A percentile compares a stretch with the other conserved stretches of the same genome.
phyloP scores from a whole-genome alignment of 2,329 filamentous ascomycete genomes.

The Diplodia corticola region DNA sequence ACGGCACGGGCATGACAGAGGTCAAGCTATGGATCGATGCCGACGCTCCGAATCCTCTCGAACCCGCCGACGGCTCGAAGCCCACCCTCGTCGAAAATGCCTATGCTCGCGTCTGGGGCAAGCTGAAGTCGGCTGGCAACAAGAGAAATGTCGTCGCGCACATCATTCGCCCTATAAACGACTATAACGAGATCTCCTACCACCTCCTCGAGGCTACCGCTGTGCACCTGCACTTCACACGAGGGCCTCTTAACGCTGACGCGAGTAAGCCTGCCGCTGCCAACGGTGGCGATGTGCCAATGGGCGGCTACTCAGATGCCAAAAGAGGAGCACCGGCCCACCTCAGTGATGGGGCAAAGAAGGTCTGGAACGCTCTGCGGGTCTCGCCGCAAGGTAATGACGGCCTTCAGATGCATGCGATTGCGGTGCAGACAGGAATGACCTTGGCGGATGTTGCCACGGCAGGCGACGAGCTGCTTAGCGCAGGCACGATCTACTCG shows the following conservation, averaged over 20 bases:
- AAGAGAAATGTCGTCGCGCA: constrained; percentile 80
- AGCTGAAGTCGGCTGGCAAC: constrained; percentile 79
- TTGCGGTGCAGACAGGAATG: constrained; percentile 67
- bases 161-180: constrained; percentile 74
- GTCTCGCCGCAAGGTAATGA: constrained; percentile 72
- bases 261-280: constrained; percentile 39
- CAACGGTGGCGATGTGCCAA: constrained; percentile 15
- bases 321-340: constrained; percentile 22
- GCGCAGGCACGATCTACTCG: constrained; percentile 76
- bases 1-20: constrained; percentile 90
- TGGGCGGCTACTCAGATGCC: constrained; percentile 11
- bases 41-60: constrained; percentile 52
- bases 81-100: constrained; percentile 67
- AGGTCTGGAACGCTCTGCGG: constrained; percentile 70
- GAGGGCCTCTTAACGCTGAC: constrained; percentile 58
- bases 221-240: constrained; percentile 80
- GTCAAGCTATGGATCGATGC: constrained; percentile 83
- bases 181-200: constrained; percentile 91
- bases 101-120: constrained; percentile 84
- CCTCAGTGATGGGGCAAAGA: constrained; percentile 58
- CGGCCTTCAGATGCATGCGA: constrained; percentile 77
- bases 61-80: constrained; percentile 49
- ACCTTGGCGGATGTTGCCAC: constrained; percentile 68
- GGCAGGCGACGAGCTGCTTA: constrained; percentile 79
- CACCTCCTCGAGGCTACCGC: constrained; percentile 88